These are phyloP conservation scores for Neopestalotiopsis sp. DNA, from an alignment of 2,329 filamentous ascomycete genomes.

Conservation along the genomic window DNA sequence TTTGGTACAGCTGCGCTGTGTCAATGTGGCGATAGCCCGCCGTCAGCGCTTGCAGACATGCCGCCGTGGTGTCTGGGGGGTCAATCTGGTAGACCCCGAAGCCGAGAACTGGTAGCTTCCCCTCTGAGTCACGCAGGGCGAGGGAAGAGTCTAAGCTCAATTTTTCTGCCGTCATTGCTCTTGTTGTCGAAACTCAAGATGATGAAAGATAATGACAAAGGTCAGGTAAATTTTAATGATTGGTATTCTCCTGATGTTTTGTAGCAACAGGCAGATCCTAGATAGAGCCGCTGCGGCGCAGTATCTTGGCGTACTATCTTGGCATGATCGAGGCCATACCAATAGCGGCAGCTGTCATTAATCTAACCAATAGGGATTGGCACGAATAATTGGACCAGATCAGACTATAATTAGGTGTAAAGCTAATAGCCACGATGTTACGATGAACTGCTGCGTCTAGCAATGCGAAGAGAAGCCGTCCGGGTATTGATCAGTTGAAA, in stretches of 20 bases:
- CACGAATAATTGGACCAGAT: too few relatives aligned
- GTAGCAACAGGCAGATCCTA: background rate
- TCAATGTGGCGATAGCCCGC: constrained; percentile 62
- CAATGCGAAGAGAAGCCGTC: too few relatives aligned
- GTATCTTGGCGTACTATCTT: background rate
- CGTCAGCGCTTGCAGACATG: constrained; percentile 50
- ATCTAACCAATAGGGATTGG: background rate
- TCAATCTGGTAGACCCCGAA: constrained; percentile 18
- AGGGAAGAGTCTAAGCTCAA: background rate
- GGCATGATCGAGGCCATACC: background rate
- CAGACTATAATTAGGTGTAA: too few relatives aligned
- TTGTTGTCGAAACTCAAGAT: background rate
- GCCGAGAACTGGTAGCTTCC: constrained; percentile 7
- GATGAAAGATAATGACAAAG: too few relatives aligned
- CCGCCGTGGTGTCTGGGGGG: constrained; percentile 1
- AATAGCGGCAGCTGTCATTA: background rate
- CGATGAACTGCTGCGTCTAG: too few relatives aligned
- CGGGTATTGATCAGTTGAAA: too few relatives aligned
- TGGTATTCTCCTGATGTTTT: too few relatives aligned
- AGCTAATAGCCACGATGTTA: too few relatives aligned
- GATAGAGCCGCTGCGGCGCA: background rate
- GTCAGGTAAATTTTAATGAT: too few relatives aligned
- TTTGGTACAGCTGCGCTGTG: constrained; percentile 68
- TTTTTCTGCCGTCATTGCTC: background rate
- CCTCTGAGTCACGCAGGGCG: constrained; percentile 2